Base-by-base conservation (phyloP, 768 basidiomycete genomes). In the Dendrothele bispora region DNA sequence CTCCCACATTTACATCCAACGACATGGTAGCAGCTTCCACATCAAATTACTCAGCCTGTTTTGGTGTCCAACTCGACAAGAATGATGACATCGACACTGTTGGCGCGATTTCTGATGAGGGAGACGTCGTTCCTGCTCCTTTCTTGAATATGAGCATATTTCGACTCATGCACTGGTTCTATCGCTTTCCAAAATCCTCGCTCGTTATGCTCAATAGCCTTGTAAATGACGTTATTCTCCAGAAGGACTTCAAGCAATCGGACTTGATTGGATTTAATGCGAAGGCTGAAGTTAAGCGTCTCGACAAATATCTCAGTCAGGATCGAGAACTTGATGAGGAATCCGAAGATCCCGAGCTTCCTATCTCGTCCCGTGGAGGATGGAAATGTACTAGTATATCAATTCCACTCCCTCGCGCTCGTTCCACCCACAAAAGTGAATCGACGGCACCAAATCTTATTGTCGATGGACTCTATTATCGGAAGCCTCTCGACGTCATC, bases 401-500 rank as follows among this genome's bases (percentile, higher is more conserved):
- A 35, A 53, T 63, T 7, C 34, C 7, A 1, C 35, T 62, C 0
- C 63, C 60, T 1, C 39, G 37, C 22, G 17, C 42, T 32, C 47
- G 49, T 3, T 53, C 46, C 26, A 54, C 49, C 21, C 25, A 45
- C 11, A 12, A 15, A 7, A 25, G 39, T 1, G 55, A 62, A 20
- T 50, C 26, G 1, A 43, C 27, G 2, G 55, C 56, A 11, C 63
- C 60, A 2, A 35, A n/a, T 1, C 61, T 68, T 36, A 32, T 48
- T 2, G 60, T 72, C 1, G 30, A 52, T 0, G 61, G 60, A 0
- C 51, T 73, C 10, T 55, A 59, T 36, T 49, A 64, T 45, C 60
- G 66, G 0, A 43, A 42, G 0, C 46, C 69, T 4, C 39, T 58
- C 2, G 53, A 59, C 4, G 55, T 68, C 14, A 1, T 27, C 29